phyloP scores from a whole-genome alignment of 345 rosid species.

The Brassica incana region DNA sequence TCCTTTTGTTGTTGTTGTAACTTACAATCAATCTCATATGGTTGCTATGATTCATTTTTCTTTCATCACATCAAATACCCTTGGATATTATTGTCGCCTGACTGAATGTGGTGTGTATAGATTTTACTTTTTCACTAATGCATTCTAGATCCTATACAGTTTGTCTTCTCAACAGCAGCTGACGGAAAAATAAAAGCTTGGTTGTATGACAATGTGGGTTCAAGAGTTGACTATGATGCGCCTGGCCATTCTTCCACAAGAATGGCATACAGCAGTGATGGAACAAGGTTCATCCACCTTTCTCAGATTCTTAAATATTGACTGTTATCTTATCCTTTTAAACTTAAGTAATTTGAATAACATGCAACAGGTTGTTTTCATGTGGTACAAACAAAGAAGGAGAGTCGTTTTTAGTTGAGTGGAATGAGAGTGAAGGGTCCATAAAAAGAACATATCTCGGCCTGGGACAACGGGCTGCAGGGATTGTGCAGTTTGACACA shows the following conservation, averaged over 20 bases:
- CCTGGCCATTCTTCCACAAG: conserved; percentile 76
- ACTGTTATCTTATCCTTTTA: neutral
- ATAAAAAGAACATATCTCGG: conserved; percentile 17
- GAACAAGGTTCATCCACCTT: conserved; percentile 57
- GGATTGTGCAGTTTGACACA: conserved; percentile 83
- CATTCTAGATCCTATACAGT: conserved; percentile 46
- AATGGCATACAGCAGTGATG: conserved; percentile 90
- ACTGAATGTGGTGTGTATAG: neutral
- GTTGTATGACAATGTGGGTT: conserved; percentile 76
- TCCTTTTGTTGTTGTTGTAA: neutral
- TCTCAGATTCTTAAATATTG: conserved; percentile 6
- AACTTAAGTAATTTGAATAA: conserved; percentile 2
- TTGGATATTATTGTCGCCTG: conserved; percentile 1
- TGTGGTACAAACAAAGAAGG: conserved; percentile 27
- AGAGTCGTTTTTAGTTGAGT: conserved; percentile 21
- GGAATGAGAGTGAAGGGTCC: conserved; percentile 21
- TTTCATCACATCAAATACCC: neutral
- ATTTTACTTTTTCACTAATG: neutral
- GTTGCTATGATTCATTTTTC: neutral
- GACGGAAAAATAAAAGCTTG: conserved; percentile 95
- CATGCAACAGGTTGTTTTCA: conserved; percentile 30
- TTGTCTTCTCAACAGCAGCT: conserved; percentile 81
- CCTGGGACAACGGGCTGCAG: conserved; percentile 55
- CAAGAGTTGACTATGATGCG: conserved; percentile 90
- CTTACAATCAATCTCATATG: neutral